These are phyloP conservation scores for Lenzites betulinus DNA, from an alignment of 768 basidiomycete genomes.

Conservation along the genomic window DNA sequence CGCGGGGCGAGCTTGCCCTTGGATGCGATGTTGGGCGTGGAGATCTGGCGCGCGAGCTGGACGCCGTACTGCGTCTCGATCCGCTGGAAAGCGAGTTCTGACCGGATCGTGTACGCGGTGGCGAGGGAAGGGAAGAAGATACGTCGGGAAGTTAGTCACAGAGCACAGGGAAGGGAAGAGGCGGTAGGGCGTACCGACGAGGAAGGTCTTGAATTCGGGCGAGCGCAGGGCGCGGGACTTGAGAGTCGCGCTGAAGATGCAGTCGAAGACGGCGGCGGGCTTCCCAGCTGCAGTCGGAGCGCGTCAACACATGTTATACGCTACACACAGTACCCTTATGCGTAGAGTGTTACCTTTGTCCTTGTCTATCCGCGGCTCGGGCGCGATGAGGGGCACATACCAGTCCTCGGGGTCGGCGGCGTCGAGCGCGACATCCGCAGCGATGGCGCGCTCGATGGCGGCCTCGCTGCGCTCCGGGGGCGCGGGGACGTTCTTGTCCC, in stretches of 20 bases:
- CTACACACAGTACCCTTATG: no score
- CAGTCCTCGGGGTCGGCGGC: constrained; percentile 45
- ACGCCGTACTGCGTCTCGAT: constrained; percentile 63
- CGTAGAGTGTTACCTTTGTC: no score
- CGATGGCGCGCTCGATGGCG: constrained; percentile 58
- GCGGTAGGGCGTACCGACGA: constrained; percentile 55
- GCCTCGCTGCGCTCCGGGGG: constrained; percentile 65
- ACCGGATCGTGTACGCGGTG: neutral
- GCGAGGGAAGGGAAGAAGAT: neutral
- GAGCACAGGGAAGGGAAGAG: neutral
- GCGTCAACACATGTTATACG: neutral
- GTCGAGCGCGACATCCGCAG: constrained; percentile 45
- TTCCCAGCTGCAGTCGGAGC: constrained; percentile 57
- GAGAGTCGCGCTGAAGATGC: constrained; percentile 60
- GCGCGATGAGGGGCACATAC: constrained; percentile 74
- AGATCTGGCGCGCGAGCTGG: constrained; percentile 66
- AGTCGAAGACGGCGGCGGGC: constrained; percentile 70
- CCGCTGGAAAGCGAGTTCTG: constrained; percentile 70
- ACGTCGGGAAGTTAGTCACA: neutral
- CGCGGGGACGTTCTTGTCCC: constrained; percentile 66
- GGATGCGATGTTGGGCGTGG: constrained; percentile 73
- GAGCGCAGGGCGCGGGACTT: constrained; percentile 62
- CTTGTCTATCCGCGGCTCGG: constrained; percentile 57
- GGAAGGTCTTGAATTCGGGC: constrained; percentile 64
- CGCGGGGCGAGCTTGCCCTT: constrained; percentile 71